These are phyloP conservation scores for Fusarium sp. DNA, from an alignment of 2,329 filamentous ascomycete species.

Conservation along the genomic window DNA sequence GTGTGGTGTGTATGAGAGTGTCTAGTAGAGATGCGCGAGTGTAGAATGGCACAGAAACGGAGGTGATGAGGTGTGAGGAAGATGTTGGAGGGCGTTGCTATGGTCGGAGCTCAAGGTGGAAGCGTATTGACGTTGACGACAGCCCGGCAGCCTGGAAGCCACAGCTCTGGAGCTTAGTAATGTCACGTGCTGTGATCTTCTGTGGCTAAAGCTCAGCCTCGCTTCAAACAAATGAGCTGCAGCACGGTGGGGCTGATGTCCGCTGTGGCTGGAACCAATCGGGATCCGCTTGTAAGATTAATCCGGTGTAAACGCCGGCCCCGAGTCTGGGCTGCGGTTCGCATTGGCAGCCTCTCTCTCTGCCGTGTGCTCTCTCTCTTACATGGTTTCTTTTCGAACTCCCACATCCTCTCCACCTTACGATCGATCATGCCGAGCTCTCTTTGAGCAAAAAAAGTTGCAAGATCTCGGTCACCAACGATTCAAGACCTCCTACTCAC, in stretches of 20 bases:
- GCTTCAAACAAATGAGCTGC: neutral
- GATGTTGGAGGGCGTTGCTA: constrained; percentile 32
- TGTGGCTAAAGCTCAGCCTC: constrained; percentile 28
- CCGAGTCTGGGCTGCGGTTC: constrained; percentile 32
- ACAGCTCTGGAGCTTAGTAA: constrained; percentile 45
- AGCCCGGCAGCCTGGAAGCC: constrained; percentile 49
- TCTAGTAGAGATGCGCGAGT: neutral
- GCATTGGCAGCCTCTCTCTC: constrained; percentile 31
- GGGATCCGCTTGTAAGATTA: constrained; percentile 27
- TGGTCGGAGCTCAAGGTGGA: constrained; percentile 39
- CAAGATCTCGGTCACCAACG: constrained; percentile 1
- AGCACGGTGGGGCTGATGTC: neutral
- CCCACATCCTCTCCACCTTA: constrained; percentile 17
- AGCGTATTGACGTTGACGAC: constrained; percentile 49
- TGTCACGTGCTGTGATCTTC: constrained; percentile 35
- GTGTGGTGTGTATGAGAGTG: constrained; percentile 13
- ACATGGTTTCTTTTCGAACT: constrained; percentile 32
- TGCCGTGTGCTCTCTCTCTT: constrained; percentile 41
- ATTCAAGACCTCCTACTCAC: neutral
- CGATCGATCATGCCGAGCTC: constrained; percentile 38
- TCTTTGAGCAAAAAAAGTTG: constrained; percentile 30
- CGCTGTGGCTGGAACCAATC: constrained; percentile 18
- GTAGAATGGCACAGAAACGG: neutral
- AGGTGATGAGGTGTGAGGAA: constrained; percentile 14
- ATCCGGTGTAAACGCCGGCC: constrained; percentile 41